Evolutionary conservation across 139 green algal species (phyloP), one percentile per base, ranked within the genome.

Genomic region (Diplosphaera chodatii): DNA sequence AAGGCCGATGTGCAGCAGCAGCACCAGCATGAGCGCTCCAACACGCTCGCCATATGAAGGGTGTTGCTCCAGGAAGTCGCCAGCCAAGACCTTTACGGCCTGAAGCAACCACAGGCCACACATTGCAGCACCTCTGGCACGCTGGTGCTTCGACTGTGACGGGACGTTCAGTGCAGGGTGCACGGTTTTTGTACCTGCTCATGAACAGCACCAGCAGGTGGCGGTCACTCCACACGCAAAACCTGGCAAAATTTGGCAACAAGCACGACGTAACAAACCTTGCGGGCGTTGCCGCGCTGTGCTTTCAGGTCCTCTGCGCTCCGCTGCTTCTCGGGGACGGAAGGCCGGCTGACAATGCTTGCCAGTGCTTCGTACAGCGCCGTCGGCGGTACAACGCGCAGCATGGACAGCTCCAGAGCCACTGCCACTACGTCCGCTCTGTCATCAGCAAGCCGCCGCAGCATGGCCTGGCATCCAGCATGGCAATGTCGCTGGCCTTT

Each of bases 331-430:
- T 3, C n/a, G 65, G 63, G 31, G 40, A 74, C 73, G 63, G 78
- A 69, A 64, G 68, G 69, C 27, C 29, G 75, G 2, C 33, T 3
- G 23, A 74, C 41, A 16, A 85, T 70, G 16, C 78, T 30, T 67
- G 67, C 64, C 32, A 88, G 66, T 20, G 78, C 78, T 0, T 74
- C 72, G 15, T 85, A 67, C 67, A 83, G 72, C 23, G 81, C 78
- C 0, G 69, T 59, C 0, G 66, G 69, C 1, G 80, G 74, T 41
- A 85, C 32, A 4, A 31, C 64, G 32, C 13, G 69, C 68, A 32
- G 67, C 64, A 0, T 29, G 55, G n/a, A 27, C 40, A 80, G 40
- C 29, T 48, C 66, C 32, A 84, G 66, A 20, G 59, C 72, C 13
- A 73, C 79, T 0, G 29, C 30, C 27, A 79, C 79, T 22, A 80